Evolutionary conservation across 2,329 filamentous ascomycete species (phyloP).

Genomic region (Claviceps citrina): DNA sequence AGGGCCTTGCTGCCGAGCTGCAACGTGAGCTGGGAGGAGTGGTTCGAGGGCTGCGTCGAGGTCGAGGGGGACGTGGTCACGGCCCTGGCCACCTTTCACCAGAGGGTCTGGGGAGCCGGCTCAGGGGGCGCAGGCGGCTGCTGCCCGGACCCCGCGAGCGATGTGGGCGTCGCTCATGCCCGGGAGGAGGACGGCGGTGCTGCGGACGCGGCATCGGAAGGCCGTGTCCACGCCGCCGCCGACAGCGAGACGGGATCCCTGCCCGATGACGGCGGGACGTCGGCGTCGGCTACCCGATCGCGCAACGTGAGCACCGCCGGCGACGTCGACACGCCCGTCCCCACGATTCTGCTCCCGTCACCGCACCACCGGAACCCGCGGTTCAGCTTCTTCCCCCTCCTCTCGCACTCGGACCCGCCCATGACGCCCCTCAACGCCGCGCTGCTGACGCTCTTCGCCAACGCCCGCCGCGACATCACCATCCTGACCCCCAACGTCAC

Average conservation of each 20-base stretch:
- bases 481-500: constrained; percentile 71
- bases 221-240: too few species aligned
- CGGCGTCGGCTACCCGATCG: constrained; percentile 16
- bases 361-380: constrained; percentile 53
- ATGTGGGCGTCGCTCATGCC: too few species aligned
- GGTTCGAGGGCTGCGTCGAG: constrained; percentile 65
- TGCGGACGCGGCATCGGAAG: background rate
- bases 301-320: constrained; percentile 14
- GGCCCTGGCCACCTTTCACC: constrained; percentile 52
- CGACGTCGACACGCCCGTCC: constrained; percentile 15
- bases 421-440: constrained; percentile 53
- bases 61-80: constrained; percentile 46
- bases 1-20: constrained; percentile 60
- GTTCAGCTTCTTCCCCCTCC: constrained; percentile 45
- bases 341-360: constrained; percentile 56
- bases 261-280: constrained; percentile 6
- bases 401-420: constrained; percentile 33
- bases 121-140: constrained; percentile 7
- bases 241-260: constrained; percentile 7
- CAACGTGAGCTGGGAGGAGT: constrained; percentile 77
- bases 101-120: constrained; percentile 44
- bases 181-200: too few species aligned
- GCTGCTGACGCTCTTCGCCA: constrained; percentile 43
- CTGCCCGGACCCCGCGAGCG: too few species aligned
- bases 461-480: constrained; percentile 43